phyloP scores from a whole-genome alignment of 2,329 filamentous ascomycete species.

The Verticillium klebahnii region DNA sequence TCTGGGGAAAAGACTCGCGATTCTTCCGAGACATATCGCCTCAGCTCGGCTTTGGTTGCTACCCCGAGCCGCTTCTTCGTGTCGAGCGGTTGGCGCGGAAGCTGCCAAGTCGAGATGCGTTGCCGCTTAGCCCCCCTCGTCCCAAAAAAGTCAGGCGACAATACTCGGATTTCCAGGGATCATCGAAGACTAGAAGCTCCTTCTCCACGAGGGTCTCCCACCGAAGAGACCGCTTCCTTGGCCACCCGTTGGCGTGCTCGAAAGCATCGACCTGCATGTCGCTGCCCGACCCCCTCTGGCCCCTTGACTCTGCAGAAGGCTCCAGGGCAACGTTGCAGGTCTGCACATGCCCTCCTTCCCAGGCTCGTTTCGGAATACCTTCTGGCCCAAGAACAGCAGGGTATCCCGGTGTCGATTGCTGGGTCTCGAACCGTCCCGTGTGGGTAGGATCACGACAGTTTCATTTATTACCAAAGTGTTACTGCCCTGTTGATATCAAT shows the following conservation, averaged over 20 bases:
- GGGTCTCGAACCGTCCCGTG: neutral
- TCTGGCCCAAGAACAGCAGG: neutral
- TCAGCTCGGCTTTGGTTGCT: neutral
- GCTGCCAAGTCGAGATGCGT: neutral
- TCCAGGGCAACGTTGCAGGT: neutral
- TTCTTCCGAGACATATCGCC: neutral
- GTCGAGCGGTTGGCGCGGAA: neutral
- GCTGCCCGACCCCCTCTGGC: neutral
- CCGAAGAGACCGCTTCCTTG: neutral
- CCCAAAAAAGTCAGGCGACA: neutral
- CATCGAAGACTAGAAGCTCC: neutral
- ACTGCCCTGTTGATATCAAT: neutral
- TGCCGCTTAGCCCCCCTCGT: neutral
- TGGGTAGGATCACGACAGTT: neutral
- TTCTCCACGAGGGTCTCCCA: neutral
- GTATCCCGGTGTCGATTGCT: neutral
- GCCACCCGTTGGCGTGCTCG: neutral
- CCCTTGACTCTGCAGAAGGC: neutral
- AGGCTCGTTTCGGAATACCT: neutral
- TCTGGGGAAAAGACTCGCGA: neutral
- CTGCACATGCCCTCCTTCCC: neutral
- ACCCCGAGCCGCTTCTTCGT: neutral
- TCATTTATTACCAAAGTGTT: neutral
- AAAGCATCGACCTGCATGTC: neutral
- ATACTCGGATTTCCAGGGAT: neutral